Evolutionary conservation across 768 basidiomycete species (phyloP), one percentile per base, ranked within the genome.

Genomic region (Pluteus cervinus): DNA sequence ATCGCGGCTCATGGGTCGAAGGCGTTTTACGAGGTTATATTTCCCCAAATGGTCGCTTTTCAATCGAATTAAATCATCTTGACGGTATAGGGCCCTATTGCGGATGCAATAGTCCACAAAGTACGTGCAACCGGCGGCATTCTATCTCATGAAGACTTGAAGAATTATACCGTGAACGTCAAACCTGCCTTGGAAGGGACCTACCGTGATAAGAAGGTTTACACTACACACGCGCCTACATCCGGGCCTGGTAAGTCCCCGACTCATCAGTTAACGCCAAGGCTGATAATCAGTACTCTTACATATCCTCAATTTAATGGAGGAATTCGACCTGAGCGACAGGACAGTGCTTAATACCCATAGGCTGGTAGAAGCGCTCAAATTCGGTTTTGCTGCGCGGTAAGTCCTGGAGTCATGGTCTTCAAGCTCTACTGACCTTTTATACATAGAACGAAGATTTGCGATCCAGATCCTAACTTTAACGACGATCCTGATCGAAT

Each of bases 231-330:
- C 50, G 82, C 89, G 9, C 96, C 96, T 4, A 81, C 85, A 7
- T 84, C 84, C 8, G 93, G 94, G 4, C 82, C 87, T 33, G 69
- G 72, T 74, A 46, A 39, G 62, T 54, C 16, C 4, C 24, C 21
- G 38, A 25, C n/a, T 17, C 16, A 33, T 18, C 9, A 3, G 28
- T 4, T 20, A 12, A 37, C 29, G 14, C n/a, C 18, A 41, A 31
- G 17, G 44, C 29, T 32, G 11, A 9, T 29, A 4, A 15, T 31
- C 33, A 69, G 87, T 86, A n/a, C 63, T 98, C 28, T 62, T 96
- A 26, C 85, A 90, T 53, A 85, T 97, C 72, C 64, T 98, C n/a
- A 96, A 97, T 53, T 56, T 92, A 14, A 62, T 94, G 31, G 92
- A 96, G 53, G 68, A 72, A n/a, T 97, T 75, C 51, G 58, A 74